These are phyloP conservation scores for Ehretia macrophylla DNA, from an alignment of 257 asterid genomes.

Conservation along the genomic window DNA sequence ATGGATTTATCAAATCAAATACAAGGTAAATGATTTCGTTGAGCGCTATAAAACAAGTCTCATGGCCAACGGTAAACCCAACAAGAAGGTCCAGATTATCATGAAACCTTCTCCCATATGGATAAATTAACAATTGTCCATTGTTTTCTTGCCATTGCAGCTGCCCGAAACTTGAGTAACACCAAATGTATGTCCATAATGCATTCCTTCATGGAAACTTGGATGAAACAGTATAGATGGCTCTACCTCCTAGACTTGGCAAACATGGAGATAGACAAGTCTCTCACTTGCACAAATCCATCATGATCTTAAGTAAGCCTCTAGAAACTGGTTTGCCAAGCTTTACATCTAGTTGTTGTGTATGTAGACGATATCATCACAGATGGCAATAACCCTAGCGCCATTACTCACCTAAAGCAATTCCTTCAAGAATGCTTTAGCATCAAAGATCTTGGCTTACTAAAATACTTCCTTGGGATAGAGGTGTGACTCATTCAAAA, in stretches of 20 bases:
- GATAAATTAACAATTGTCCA: not conserved
- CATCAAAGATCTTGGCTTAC: too few species aligned
- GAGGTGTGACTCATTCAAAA: not conserved
- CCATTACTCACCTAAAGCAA: too few species aligned
- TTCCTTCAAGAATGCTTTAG: too few species aligned
- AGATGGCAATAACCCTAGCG: not conserved
- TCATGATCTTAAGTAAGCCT: not conserved
- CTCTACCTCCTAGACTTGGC: not conserved
- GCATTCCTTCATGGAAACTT: not conserved
- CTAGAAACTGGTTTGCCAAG: constrained; percentile 3
- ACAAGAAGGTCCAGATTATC: not conserved
- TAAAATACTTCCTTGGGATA: not conserved
- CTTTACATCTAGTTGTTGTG: not conserved
- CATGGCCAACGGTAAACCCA: not conserved
- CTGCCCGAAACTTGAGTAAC: not conserved
- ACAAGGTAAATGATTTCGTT: not conserved
- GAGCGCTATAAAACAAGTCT: not conserved
- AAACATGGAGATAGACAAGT: not conserved
- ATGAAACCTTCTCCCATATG: not conserved
- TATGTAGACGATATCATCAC: not conserved
- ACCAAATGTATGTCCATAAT: constrained; percentile 3
- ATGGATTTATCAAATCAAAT: constrained; percentile 1
- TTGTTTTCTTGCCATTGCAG: not conserved
- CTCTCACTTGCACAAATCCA: not conserved
- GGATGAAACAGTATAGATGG: not conserved